These are phyloP conservation scores for Emergomyces orientalis DNA, from an alignment of 2,329 filamentous ascomycete genomes.

Conservation along the genomic window DNA sequence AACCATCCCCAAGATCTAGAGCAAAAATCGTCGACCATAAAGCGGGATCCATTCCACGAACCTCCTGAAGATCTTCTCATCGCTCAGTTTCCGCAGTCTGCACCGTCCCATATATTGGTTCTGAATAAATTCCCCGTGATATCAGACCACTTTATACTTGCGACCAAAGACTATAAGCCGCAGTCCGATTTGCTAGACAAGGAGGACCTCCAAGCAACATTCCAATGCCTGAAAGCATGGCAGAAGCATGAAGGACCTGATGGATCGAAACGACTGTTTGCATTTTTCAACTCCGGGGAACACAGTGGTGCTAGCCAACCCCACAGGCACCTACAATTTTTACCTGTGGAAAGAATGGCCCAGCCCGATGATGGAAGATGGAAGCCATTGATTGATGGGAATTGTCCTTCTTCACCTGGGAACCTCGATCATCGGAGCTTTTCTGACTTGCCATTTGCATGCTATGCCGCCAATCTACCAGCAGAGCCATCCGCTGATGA, in stretches of 20 bases:
- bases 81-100: constrained; percentile 26
- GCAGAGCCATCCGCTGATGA: constrained; percentile 30
- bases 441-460: constrained; percentile 40
- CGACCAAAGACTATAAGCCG: constrained; percentile 35
- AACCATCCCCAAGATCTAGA: constrained; percentile 9
- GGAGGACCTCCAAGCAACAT: constrained; percentile 34
- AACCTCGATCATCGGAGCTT: constrained; percentile 22
- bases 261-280: constrained; percentile 30
- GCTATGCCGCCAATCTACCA: constrained; percentile 39
- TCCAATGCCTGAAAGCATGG: constrained; percentile 37
- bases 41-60: constrained; percentile 38
- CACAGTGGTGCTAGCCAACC: constrained; percentile 42
- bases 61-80: constrained; percentile 36
- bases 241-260: constrained; percentile 6
- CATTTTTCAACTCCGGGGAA: constrained; percentile 43
- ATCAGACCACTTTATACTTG: constrained; percentile 41
- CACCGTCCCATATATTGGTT: constrained; percentile 33
- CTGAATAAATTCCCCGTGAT: constrained; percentile 44
- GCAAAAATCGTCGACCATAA: constrained; percentile 15
- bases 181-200: constrained; percentile 38
- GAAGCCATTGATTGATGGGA: constrained; percentile 41
- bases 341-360: constrained; percentile 39
- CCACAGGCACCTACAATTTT: constrained; percentile 41
- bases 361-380: constrained; percentile 26
- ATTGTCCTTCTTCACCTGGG: constrained; percentile 9